Evolutionary conservation across 2,329 filamentous ascomycete species (phyloP).

Genomic region (Fusarium sp.): DNA sequence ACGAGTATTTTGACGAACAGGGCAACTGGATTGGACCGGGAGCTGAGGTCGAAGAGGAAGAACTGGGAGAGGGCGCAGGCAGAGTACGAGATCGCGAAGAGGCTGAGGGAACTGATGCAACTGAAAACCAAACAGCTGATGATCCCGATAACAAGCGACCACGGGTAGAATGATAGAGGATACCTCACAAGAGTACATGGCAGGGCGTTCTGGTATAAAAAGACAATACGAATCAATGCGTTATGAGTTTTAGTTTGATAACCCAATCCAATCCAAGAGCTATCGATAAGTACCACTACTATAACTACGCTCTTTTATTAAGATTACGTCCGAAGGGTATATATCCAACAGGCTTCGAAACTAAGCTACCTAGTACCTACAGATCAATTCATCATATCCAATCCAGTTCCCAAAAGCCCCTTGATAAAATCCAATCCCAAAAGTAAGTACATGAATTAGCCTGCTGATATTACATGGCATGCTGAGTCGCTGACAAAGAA

Average conservation of each 20-base stretch:
- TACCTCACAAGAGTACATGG: conserved; percentile 10
- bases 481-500: conserved; percentile 16
- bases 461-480: conserved; percentile 12
- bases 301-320: conserved; percentile 33
- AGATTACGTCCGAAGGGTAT: conserved; percentile 41
- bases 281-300: neutral
- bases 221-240: conserved; percentile 4
- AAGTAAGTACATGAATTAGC: conserved; percentile 23
- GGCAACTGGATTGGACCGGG: conserved; percentile 76
- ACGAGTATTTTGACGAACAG: conserved; percentile 83
- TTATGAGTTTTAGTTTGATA: conserved; percentile 6
- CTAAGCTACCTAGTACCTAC: conserved; percentile 30
- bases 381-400: neutral
- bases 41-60: conserved; percentile 54
- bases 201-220: conserved; percentile 38
- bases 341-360: conserved; percentile 35
- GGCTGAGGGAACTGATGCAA: conserved; percentile 58
- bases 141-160: conserved; percentile 60
- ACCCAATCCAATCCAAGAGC: neutral
- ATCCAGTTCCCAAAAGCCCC: neutral
- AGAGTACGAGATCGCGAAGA: conserved; percentile 66
- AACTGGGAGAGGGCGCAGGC: conserved; percentile 73
- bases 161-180: conserved; percentile 55
- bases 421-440: neutral
- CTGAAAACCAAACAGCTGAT: conserved; percentile 54